Conservation (phyloP, 83 land plant species). For the Thuja plicata region DNA sequence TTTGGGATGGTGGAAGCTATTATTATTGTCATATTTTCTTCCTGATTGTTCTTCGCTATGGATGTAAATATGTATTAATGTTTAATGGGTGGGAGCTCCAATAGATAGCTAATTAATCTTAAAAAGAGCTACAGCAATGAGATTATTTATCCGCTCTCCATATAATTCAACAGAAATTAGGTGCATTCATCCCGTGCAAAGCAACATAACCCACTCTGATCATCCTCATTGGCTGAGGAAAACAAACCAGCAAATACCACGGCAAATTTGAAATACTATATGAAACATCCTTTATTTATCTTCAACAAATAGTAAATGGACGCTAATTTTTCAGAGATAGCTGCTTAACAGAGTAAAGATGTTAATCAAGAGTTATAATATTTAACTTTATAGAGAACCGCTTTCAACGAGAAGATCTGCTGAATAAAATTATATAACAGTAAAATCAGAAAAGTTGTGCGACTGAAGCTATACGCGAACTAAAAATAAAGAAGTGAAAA, state of each 20-base stretch:
- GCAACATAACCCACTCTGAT: neutral
- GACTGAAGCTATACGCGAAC: neutral
- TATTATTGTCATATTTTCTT: no score
- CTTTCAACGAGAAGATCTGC: neutral
- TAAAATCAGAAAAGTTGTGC: neutral
- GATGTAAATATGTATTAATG: no score
- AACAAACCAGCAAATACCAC: neutral
- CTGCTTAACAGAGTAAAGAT: neutral
- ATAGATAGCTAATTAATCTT: no score
- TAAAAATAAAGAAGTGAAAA: no score
- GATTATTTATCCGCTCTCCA: no score
- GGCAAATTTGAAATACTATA: neutral
- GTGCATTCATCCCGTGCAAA: neutral
- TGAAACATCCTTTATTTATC: neutral
- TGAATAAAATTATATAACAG: neutral
- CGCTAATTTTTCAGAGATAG: neutral
- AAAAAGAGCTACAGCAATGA: no score
- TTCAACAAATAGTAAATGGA: neutral
- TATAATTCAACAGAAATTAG: no score
- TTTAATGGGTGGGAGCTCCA: no score
- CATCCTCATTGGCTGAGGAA: neutral
- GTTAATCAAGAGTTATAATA: no score
- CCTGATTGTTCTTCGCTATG: no score
- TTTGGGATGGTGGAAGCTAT: no score
- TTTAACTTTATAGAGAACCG: neutral